A percentile compares a stretch with the other conserved stretches of the same genome.
Evolutionary conservation across 2,329 filamentous ascomycete species (phyloP).

Genomic region (Pseudogymnoascus sp.): DNA sequence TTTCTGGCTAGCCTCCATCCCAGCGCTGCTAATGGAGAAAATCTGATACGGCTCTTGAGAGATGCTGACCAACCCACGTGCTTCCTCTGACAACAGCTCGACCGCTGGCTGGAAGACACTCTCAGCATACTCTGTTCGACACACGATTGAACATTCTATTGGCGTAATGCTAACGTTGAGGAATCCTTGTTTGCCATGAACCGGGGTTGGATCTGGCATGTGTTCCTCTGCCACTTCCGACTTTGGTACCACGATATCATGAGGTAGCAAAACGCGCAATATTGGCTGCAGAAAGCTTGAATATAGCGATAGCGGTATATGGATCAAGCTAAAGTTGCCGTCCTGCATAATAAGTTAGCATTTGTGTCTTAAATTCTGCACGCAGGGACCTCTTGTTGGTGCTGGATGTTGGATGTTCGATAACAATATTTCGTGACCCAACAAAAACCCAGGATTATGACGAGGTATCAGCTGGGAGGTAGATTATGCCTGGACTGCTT

Average conservation of each 20-base stretch:
- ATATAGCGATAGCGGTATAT: constrained; percentile 76
- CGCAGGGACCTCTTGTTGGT: background rate
- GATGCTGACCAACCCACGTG: constrained; percentile 54
- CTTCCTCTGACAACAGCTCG: constrained; percentile 47
- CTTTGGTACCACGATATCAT: constrained; percentile 22
- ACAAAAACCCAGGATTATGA: background rate
- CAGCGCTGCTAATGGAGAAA: constrained; percentile 82
- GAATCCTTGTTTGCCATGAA: constrained; percentile 62
- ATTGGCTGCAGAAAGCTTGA: constrained; percentile 76
- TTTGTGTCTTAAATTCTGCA: constrained; percentile 17
- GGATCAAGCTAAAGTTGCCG: constrained; percentile 77
- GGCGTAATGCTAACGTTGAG: constrained; percentile 90
- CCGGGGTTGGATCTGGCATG: constrained; percentile 26
- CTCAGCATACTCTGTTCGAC: constrained; percentile 65
- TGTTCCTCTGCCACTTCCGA: constrained; percentile 17
- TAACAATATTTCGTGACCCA: background rate
- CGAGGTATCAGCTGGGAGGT: background rate
- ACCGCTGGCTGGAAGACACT: constrained; percentile 69
- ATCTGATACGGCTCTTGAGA: constrained; percentile 79
- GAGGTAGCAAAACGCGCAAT: constrained; percentile 72
- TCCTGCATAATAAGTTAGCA: constrained; percentile 47
- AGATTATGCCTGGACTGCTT: background rate
- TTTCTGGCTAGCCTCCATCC: constrained; percentile 81
- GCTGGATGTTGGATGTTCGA: background rate
- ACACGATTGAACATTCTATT: constrained; percentile 87